Evolutionary conservation across 768 basidiomycete species (phyloP), one percentile per base, ranked within the genome.

Genomic region (Multifurca ochricompacta): DNA sequence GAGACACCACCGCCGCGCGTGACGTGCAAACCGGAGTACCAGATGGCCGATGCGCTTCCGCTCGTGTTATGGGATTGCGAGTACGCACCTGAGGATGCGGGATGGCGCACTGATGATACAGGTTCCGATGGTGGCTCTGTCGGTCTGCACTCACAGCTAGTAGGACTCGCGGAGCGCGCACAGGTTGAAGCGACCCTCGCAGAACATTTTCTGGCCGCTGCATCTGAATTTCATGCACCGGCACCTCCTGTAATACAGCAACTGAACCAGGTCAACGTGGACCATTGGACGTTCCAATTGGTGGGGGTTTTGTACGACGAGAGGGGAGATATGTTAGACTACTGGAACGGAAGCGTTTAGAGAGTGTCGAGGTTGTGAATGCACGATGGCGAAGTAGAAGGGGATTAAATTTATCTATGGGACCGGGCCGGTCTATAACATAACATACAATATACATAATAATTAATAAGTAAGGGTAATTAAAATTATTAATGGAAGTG

Each of bases 21-120:
- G 25, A 74, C 80, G 53, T 68, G 78, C 47, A 94, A 93, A 66
- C 95, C 95, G 2, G 80, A 82, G 44, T 98, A 97, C 66, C 84
- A 87, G 62, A 98, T 98, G 89, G 92, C 93, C 6, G 87, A 94
- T 60, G 85, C 81, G 1, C 74, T 96, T 0, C 94, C 95, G 1
- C 79, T 99, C 35, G 78, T 97, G 69, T 80, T 98, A 13, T 95
- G 92, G 87, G 84, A 90, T 23, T 94, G 92, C 64, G 81, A 74
- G 1, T 97, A 91, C 67, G 70, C 75, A 30, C 77, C 77, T 25
- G 72, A 70, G 16, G 80, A 82, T 35, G 74, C 94, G 7, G 71
- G 74, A 50, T 97, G 95, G 94, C 78, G 81, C 48, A 80, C 77
- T 3, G 78, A 79, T 19, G 71, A 69, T 4, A 71, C 75, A 27